phyloP scores from a whole-genome alignment of 2,329 filamentous ascomycete species.

The Mycogone perniciosa region DNA sequence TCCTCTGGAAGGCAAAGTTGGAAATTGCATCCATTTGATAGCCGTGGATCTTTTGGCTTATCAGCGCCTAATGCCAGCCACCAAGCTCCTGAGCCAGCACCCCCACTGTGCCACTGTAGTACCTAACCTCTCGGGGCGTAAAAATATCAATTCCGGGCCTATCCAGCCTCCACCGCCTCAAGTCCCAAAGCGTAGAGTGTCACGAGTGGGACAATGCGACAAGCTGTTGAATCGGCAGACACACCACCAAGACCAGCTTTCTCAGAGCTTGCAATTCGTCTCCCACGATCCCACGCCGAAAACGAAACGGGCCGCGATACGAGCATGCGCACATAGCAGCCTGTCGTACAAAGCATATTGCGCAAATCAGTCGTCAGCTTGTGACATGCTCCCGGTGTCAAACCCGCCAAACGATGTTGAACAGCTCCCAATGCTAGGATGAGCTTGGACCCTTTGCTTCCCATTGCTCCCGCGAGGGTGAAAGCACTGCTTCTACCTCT shows the following conservation, averaged over 20 bases:
- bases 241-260: constrained; percentile 4
- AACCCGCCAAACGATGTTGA: constrained; percentile 25
- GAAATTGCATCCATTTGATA: background rate
- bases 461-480: constrained; percentile 85
- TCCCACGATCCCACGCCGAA: background rate
- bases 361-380: background rate
- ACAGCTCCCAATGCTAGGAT: constrained; percentile 53
- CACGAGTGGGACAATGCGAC: constrained; percentile 11
- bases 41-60: background rate
- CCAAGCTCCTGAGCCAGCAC: background rate
- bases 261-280: background rate
- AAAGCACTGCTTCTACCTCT: constrained; percentile 81
- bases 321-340: constrained; percentile 6
- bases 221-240: constrained; percentile 9
- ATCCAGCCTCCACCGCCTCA: constrained; percentile 8
- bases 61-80: background rate
- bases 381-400: constrained; percentile 4
- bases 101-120: background rate
- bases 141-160: constrained; percentile 7
- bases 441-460: constrained; percentile 83
- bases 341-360: background rate
- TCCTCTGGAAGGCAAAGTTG: background rate
- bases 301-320: background rate
- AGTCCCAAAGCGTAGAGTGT: constrained; percentile 4
- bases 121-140: constrained; percentile 7